These are phyloP conservation scores for Dictyostelium capitatum DNA, from an alignment of 78 protist species.

Conservation along the genomic window DNA sequence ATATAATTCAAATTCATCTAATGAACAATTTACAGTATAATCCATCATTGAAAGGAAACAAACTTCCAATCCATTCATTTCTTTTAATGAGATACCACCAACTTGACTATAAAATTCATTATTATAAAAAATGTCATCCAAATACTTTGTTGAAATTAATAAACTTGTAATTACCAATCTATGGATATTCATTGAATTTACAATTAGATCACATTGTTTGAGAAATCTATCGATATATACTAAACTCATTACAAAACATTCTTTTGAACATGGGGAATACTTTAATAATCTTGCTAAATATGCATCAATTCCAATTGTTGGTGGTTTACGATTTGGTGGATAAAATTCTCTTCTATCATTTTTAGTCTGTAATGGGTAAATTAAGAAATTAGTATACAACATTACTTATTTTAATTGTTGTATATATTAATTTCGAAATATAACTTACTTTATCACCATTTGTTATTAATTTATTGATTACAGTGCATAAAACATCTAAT, in stretches of 20 bases:
- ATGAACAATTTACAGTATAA: conserved; percentile 78
- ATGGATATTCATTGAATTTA: conserved; percentile 80
- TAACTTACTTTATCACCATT: conserved; percentile 67
- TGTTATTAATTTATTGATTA: conserved; percentile 70
- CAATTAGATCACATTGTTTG: conserved; percentile 43
- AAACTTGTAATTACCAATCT: conserved; percentile 76
- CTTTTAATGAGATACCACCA: conserved; percentile 70
- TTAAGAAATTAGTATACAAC: not conserved
- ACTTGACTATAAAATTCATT: conserved; percentile 82
- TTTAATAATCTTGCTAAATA: conserved; percentile 75
- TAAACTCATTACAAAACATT: conserved; percentile 76
- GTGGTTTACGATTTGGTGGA: conserved; percentile 84
- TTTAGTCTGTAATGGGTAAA: not conserved
- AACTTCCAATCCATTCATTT: conserved; percentile 74
- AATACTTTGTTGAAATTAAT: conserved; percentile 65
- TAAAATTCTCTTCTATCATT: conserved; percentile 64
- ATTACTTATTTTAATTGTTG: too few species aligned
- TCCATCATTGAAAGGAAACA: conserved; percentile 78
- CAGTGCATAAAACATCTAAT: conserved; percentile 77
- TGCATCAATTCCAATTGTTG: conserved; percentile 77
- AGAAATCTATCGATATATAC: conserved; percentile 81
- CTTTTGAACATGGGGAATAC: conserved; percentile 80
- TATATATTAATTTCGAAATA: not conserved
- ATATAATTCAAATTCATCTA: conserved; percentile 77
- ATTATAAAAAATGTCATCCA: conserved; percentile 81